phyloP scores from a whole-genome alignment of 2,329 filamentous ascomycete species.

The Aureobasidium sp. region DNA sequence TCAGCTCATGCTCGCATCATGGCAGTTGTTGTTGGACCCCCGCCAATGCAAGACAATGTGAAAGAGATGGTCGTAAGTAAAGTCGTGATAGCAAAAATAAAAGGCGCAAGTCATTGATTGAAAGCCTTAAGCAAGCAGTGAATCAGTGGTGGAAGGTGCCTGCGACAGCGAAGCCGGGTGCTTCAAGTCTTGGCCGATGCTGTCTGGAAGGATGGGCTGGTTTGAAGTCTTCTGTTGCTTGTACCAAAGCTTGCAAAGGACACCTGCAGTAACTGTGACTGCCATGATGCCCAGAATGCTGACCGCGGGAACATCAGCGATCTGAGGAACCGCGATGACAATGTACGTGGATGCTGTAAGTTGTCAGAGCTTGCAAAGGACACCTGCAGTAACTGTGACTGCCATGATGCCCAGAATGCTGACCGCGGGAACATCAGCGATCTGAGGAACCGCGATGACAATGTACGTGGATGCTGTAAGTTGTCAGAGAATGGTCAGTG shows the following conservation, averaged over 20 bases:
- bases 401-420: background rate
- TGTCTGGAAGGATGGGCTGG: background rate
- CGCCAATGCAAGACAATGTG: background rate
- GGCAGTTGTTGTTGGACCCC: background rate
- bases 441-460: background rate
- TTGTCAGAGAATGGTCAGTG: background rate
- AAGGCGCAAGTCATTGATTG: background rate
- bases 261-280: background rate
- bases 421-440: background rate
- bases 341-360: no score
- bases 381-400: background rate
- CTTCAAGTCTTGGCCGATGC: background rate
- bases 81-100: background rate
- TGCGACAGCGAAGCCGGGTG: background rate
- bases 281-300: background rate
- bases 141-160: background rate
- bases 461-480: background rate
- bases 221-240: background rate
- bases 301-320: background rate
- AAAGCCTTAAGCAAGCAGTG: background rate
- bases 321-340: background rate
- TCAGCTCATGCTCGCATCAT: slow-evolving; percentile 6
- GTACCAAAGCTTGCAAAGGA: slow-evolving; percentile 7
- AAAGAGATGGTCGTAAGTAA: background rate
- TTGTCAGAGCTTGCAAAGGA: background rate